phyloP scores from a whole-genome alignment of 139 green algal genomes.

The Volvox africanus region DNA sequence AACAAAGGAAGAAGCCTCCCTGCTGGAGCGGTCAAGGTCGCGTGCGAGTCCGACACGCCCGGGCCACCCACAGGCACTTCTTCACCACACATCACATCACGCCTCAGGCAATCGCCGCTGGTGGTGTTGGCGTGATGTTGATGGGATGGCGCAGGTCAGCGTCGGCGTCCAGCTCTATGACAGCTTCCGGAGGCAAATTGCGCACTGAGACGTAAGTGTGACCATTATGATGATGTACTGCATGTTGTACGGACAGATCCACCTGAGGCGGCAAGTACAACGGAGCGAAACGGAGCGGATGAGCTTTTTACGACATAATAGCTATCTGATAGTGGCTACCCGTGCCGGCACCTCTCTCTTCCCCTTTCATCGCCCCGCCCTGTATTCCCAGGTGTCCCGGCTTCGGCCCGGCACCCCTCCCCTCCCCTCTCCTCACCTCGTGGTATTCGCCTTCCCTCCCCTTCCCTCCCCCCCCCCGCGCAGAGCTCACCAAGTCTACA shows the following conservation, averaged over 20 bases:
- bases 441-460: too few species aligned
- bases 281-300: background rate
- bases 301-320: too few species aligned
- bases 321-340: too few species aligned
- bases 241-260: background rate
- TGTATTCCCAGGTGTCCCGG: background rate
- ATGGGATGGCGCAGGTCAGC: constrained; percentile 35
- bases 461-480: too few species aligned
- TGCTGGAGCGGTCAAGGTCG: too few species aligned
- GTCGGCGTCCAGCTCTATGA: constrained; percentile 32
- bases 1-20: too few species aligned
- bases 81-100: background rate
- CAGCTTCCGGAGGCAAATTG: background rate
- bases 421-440: too few species aligned
- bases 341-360: too few species aligned
- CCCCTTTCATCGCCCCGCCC: too few species aligned
- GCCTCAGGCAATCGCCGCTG: background rate
- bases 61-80: too few species aligned
- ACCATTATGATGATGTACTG: constrained; percentile 33
- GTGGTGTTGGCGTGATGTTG: constrained; percentile 18
- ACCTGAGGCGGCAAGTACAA: background rate
- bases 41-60: too few species aligned
- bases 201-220: constrained; percentile 37
- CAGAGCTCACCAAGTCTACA: constrained; percentile 9
- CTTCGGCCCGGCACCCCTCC: background rate